Percentiles rank a stretch among this genome's conserved stretches.
Evolutionary conservation across 345 rosid genomes (phyloP).

Genomic region (Eutrema heterophyllum): DNA sequence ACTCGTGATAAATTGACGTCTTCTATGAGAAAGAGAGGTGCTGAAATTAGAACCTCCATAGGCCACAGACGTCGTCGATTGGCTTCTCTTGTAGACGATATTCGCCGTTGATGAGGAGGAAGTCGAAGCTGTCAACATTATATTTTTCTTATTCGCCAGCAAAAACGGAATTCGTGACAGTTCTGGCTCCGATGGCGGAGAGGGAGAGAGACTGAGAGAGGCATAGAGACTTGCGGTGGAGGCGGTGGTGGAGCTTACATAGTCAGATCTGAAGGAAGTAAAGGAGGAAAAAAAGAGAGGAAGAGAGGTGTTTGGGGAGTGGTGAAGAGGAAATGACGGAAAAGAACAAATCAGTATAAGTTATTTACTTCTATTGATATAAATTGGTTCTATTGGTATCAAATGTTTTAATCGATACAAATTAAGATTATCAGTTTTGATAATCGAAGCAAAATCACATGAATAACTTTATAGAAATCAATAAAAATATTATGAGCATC

Average conservation of each 20-base stretch:
- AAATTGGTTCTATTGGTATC: too few relatives aligned
- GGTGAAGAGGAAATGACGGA: constrained; percentile 86
- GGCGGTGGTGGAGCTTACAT: constrained; percentile 8
- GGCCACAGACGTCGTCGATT: constrained; percentile 38
- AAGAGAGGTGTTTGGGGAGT: constrained; percentile 44
- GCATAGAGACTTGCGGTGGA: constrained; percentile 18
- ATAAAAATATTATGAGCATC: too few relatives aligned
- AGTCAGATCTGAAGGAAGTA: constrained; percentile 86
- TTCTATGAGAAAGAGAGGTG: background rate
- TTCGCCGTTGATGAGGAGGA: constrained; percentile 40
- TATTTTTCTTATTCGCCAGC: constrained; percentile 69
- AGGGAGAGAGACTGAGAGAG: constrained; percentile 40
- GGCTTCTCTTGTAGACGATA: constrained; percentile 72
- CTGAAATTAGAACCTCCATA: constrained; percentile 41
- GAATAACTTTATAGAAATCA: too few relatives aligned
- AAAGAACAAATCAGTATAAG: too few relatives aligned
- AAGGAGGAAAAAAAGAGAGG: constrained; percentile 52
- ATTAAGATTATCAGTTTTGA: too few relatives aligned
- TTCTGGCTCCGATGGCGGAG: constrained; percentile 34
- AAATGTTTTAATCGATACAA: too few relatives aligned
- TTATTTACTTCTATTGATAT: too few relatives aligned
- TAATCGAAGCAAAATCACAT: too few relatives aligned
- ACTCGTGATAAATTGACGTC: background rate
- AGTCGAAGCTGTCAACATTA: constrained; percentile 34
- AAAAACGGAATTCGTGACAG: constrained; percentile 56